These are phyloP conservation scores for Xylaria cubensis DNA, from an alignment of 495 filamentous ascomycete species.

Conservation along the genomic window DNA sequence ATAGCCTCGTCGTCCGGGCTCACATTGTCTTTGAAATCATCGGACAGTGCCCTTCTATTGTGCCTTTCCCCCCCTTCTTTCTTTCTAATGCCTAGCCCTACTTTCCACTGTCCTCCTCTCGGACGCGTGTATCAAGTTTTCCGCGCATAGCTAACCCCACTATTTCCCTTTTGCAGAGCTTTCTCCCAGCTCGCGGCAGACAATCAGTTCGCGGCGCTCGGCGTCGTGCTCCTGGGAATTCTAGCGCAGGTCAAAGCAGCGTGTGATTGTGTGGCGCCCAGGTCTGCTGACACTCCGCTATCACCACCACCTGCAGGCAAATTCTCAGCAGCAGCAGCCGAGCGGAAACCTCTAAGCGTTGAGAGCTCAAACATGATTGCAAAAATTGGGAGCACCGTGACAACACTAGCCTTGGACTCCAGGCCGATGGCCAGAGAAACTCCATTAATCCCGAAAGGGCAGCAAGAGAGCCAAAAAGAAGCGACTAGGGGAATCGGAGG, in stretches of 20 bases:
- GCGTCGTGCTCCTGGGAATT: slow-evolving; percentile 72
- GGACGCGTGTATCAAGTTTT: not conserved
- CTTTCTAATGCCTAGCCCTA: no score
- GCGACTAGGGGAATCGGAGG: not conserved
- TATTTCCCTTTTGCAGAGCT: slow-evolving; percentile 45
- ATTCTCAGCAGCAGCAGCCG: not conserved
- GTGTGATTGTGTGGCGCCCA: slow-evolving; percentile 34
- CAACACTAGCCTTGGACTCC: not conserved
- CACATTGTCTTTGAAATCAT: not conserved
- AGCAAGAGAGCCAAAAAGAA: not conserved
- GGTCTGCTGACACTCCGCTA: not conserved
- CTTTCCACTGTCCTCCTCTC: no score
- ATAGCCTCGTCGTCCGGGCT: not conserved
- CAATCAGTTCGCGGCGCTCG: slow-evolving; percentile 77
- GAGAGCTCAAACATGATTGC: not conserved
- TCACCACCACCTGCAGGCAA: not conserved
- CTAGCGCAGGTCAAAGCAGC: slow-evolving; percentile 65
- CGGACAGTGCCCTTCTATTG: not conserved
- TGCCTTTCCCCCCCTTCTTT: no score
- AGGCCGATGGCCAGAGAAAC: not conserved
- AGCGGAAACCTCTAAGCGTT: not conserved
- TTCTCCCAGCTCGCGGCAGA: slow-evolving; percentile 76
- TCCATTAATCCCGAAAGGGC: not conserved
- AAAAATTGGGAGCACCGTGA: not conserved
- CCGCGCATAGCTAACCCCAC: not conserved